Evolutionary conservation across 1,284 basidiomycete genomes (phyloP), one percentile per base, ranked within the genome.

Genomic region (Kalmanozyma brasiliensis): DNA sequence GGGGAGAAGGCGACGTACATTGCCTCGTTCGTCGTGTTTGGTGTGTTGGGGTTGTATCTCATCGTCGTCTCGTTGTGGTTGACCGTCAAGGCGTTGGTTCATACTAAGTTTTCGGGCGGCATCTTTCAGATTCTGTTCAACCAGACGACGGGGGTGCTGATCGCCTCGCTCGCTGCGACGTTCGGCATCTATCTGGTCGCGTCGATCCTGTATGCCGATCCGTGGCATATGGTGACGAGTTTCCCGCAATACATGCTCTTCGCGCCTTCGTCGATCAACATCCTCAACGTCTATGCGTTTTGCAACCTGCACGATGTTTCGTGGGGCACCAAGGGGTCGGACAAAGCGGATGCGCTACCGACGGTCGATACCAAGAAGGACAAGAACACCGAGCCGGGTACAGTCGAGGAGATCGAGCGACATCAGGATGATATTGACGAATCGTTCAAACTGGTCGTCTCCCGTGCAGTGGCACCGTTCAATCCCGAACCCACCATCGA

Each of bases 211-310:
- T 98, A 94, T 79, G 92, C 94, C 60, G 94, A 98, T 84, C 94
- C 94, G 7, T 97, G 94, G 94, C 94, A 98, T 82, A 92, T 98
- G 90, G 88, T 95, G 83, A 93, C 92, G n/a, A 94, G 92, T 77
- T 94, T 97, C 86, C 86, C 90, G 73, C 94, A 96, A 83, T 98
- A 96, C 82, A 68, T 76, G 74, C 88, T 89, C 68, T 83, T 96
- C 49, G 94, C 93, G 16, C 92, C 92, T 0, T 92, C 90, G 74
- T 94, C 95, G 84, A 93, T 90, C 45, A 97, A 96, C 79, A 89
- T 96, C 24, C 87, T 98, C 69, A 96, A 96, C 83, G 92, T 95
- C 30, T 97, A 96, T 79, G 93, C 93, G 0, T 98, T 97, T 85
- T 96, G 93, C 77, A 82, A 82, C 63, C 49, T 82, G 63, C 78